Base-by-base conservation (phyloP, 1,284 basidiomycete species). In the Ceratorhiza oryzae-sativae region DNA sequence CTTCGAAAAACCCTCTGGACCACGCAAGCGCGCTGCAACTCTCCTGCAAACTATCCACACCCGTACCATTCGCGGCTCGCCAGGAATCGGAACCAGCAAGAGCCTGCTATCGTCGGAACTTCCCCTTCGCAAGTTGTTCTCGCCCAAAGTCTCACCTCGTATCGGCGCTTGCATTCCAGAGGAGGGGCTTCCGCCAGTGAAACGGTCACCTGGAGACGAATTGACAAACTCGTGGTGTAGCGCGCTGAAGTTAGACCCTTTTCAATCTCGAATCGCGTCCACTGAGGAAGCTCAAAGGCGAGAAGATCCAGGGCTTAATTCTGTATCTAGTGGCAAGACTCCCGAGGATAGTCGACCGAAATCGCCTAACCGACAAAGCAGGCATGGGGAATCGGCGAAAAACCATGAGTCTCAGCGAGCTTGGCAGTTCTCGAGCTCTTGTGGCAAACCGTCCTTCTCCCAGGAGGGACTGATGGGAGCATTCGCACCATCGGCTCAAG, bases 171-270 rank as follows among this genome's bases (percentile, higher is more conserved):
- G 49, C 12, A 32, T 49, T 25, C n/a, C 30, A 30, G 49, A 27
- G 23, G 39, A 60, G 3, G 58, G 36, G 39, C 23, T 30, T 5
- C 58, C 58, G 20, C n/a, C 30, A 10, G 36, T 60, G 5, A 39
- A 60, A 23, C 58, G 45, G 27, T 41, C 58, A 3, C 39, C 3
- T 42, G 9, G 60, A 30, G 46, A 46, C 27, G 60, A 45, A 10
- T 68, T 45, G 45, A 68, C 53, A 30, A 68, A 58, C 25, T 68
- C 65, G 1, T 68, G 65, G 65, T 68, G 51, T 41, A 68, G 65
- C 30, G 65, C 53, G 1, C 23, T 68, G 13, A 39, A 58, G 15
- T 8, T 58, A 25, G 65, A 68, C 34, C 65, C 65, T 8, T 68
- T 68, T 36, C 65, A 46, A 23, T 56, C 65, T 9, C 30, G 27